Conservation (phyloP, 306 rosid genomes). For the Morella rubra region DNA sequence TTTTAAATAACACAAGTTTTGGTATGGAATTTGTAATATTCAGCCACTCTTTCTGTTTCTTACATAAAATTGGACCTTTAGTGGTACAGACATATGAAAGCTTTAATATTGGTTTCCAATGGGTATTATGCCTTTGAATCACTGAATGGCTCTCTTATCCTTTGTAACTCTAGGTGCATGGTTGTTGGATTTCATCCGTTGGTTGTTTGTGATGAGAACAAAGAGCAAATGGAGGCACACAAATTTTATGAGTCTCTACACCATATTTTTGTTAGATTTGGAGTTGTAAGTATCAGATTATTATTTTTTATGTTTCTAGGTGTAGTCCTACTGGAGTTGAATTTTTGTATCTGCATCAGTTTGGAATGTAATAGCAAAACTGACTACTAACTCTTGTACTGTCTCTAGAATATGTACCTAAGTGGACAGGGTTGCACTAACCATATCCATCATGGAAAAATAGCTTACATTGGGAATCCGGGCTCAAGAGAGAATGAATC, state of each 20-base stretch:
- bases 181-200: conserved; percentile 50
- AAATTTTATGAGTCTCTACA: conserved; percentile 32
- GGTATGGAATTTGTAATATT: background rate
- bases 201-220: conserved; percentile 34
- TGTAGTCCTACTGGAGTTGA: background rate
- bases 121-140: background rate
- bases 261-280: conserved; percentile 32
- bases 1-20: background rate
- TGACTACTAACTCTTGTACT: background rate
- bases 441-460: conserved; percentile 23
- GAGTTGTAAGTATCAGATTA: conserved; percentile 43
- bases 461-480: conserved; percentile 47
- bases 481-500: conserved; percentile 20
- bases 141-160: conserved; percentile 14
- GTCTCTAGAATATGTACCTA: conserved; percentile 51
- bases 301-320: background rate
- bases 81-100: background rate
- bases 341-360: background rate
- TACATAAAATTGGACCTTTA: background rate
- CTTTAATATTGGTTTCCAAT: background rate
- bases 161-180: conserved; percentile 41
- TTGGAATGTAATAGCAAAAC: background rate
- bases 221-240: conserved; percentile 29
- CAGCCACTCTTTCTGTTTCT: background rate
- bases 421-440: conserved; percentile 48